phyloP scores from a whole-genome alignment of 2,329 filamentous ascomycete genomes.

The Pseudopyrenochaeta lycopersici region DNA sequence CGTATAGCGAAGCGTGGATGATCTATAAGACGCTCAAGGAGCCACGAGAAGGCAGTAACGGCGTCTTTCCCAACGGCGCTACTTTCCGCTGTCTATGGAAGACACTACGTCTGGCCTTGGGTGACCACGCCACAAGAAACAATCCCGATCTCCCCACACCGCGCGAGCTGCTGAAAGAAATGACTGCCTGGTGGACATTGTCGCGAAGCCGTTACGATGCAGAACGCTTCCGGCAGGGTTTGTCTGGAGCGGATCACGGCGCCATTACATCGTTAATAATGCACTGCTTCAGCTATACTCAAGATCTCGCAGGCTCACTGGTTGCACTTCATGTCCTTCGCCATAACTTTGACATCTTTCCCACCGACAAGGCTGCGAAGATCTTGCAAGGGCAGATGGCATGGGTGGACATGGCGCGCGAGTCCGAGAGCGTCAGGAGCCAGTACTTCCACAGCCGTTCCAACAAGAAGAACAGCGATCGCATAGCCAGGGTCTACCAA shows the following conservation, averaged over 20 bases:
- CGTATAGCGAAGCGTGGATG: slow-evolving; percentile 38
- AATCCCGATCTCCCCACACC: slow-evolving; percentile 38
- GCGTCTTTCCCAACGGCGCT: slow-evolving; percentile 42
- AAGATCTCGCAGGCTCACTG: slow-evolving; percentile 45
- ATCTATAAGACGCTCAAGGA: slow-evolving; percentile 39
- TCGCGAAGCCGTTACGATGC: slow-evolving; percentile 35
- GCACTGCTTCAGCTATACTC: slow-evolving; percentile 45
- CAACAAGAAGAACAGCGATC: slow-evolving; percentile 18
- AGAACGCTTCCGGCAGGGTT: slow-evolving; percentile 35
- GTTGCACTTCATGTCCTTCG: slow-evolving; percentile 44
- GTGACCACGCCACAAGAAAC: slow-evolving; percentile 23
- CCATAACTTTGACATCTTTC: slow-evolving; percentile 35
- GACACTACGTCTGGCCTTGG: slow-evolving; percentile 41
- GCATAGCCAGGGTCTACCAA: slow-evolving; percentile 27
- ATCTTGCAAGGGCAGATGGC: slow-evolving; percentile 40
- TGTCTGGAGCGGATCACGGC: slow-evolving; percentile 29
- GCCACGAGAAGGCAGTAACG: slow-evolving; percentile 15
- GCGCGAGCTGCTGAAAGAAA: slow-evolving; percentile 42
- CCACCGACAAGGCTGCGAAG: slow-evolving; percentile 24
- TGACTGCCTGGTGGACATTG: slow-evolving; percentile 37
- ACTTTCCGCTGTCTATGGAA: slow-evolving; percentile 43
- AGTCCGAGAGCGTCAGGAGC: slow-evolving; percentile 9
- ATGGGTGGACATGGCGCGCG: slow-evolving; percentile 36
- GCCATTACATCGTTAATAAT: slow-evolving; percentile 40
- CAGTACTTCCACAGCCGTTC: slow-evolving; percentile 23